Evolutionary conservation across 2,329 filamentous ascomycete genomes (phyloP).

Genomic region (Aspergillus ochraceus): DNA sequence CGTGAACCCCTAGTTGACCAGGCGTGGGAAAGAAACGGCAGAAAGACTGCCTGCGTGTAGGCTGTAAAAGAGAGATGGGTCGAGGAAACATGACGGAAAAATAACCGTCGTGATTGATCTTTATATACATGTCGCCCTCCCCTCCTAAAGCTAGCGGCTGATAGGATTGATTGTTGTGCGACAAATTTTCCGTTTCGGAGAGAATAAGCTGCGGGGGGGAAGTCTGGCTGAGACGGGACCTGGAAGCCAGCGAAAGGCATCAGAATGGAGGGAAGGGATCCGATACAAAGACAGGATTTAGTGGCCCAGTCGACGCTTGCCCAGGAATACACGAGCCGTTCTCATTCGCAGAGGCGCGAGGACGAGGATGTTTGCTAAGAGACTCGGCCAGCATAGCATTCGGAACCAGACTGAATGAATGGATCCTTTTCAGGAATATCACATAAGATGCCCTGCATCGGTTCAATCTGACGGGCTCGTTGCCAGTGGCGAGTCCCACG

Average conservation of each 20-base stretch:
- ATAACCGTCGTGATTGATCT: neutral
- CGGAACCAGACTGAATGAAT: neutral
- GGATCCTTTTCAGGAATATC: neutral
- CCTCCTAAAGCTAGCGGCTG: neutral
- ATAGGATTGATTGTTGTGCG: neutral
- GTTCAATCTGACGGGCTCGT: neutral
- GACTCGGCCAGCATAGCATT: neutral
- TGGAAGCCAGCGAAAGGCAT: neutral
- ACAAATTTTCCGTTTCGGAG: neutral
- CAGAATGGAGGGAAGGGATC: neutral
- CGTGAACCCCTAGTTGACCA: neutral
- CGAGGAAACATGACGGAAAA: neutral
- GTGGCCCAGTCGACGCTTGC: constrained; percentile 3
- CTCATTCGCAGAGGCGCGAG: neutral
- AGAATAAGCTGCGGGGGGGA: constrained; percentile 1
- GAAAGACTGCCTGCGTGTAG: neutral
- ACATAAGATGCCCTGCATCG: neutral
- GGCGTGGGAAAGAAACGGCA: neutral
- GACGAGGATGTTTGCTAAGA: neutral
- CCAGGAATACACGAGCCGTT: neutral
- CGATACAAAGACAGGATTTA: neutral
- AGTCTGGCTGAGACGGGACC: neutral
- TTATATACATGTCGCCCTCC: neutral
- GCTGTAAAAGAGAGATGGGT: neutral
- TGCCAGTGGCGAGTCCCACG: neutral